These are phyloP conservation scores for Russula emetica DNA, from an alignment of 768 basidiomycete genomes.

Conservation along the genomic window DNA sequence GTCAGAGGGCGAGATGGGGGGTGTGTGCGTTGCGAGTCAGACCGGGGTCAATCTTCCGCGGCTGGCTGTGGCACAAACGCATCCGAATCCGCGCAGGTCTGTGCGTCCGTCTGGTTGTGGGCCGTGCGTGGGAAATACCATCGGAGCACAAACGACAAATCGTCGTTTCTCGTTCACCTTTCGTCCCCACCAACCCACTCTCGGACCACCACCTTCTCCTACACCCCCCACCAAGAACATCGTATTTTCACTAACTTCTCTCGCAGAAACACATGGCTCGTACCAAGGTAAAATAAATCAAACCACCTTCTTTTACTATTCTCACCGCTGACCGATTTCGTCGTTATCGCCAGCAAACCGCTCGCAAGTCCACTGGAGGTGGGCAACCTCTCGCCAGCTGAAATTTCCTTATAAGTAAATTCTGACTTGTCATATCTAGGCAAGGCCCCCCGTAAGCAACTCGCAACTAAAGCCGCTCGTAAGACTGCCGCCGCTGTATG, in stretches of 20 bases:
- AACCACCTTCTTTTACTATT: background rate
- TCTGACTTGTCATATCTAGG: constrained; percentile 43
- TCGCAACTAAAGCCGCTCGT: constrained; percentile 92
- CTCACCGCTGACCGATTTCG: constrained; percentile 18
- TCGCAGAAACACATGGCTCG: constrained; percentile 63
- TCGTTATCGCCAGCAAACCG: constrained; percentile 75
- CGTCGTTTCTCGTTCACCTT: constrained; percentile 27
- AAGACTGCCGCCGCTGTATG: constrained; percentile 73
- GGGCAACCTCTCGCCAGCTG: constrained; percentile 37
- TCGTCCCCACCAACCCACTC: constrained; percentile 14
- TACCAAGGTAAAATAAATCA: constrained; percentile 59
- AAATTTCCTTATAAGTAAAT: constrained; percentile 28
- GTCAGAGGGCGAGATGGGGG: constrained; percentile 4
- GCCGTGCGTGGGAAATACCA: constrained; percentile 28
- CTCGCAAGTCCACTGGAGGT: constrained; percentile 99
- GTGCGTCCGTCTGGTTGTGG: constrained; percentile 22
- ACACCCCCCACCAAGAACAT: constrained; percentile 10
- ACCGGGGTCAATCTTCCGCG: constrained; percentile 26
- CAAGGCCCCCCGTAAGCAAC: constrained; percentile 89
- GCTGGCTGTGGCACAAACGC: constrained; percentile 28
- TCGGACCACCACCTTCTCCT: constrained; percentile 28
- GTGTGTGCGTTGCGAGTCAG: constrained; percentile 13
- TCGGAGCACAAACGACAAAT: constrained; percentile 29
- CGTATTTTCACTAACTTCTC: constrained; percentile 19
- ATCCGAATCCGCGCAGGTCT: constrained; percentile 27